These are phyloP conservation scores for Solanum hybrid DNA, from an alignment of 305 asterid species.

Conservation along the genomic window DNA sequence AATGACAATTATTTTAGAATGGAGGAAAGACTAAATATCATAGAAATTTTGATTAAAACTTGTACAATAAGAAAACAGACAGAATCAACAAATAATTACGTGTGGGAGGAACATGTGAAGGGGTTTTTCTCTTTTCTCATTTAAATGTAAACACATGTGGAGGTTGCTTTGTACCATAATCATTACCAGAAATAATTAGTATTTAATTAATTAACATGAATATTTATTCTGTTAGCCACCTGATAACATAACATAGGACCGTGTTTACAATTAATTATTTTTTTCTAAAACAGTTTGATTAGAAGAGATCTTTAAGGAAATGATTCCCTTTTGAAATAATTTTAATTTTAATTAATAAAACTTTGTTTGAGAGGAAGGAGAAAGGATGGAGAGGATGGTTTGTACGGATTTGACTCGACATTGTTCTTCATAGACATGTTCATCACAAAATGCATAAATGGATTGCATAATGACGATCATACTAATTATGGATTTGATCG, in stretches of 20 bases:
- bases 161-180: conserved; percentile 4
- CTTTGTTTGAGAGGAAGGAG: conserved; percentile 14
- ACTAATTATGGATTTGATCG: neutral
- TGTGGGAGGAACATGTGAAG: neutral
- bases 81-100: conserved; percentile 1
- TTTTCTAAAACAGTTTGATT: neutral
- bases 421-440: conserved; percentile 2
- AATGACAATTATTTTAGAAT: neutral
- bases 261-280: neutral
- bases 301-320: neutral
- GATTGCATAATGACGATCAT: neutral
- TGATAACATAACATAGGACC: neutral
- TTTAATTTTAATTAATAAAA: neutral
- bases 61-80: neutral
- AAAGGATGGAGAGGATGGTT: conserved; percentile 22
- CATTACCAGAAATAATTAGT: neutral
- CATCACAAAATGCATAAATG: neutral
- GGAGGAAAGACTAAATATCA: neutral
- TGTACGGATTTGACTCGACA: conserved; percentile 54
- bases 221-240: conserved; percentile 14
- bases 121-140: neutral
- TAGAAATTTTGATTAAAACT: neutral
- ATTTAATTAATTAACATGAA: neutral
- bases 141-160: neutral
- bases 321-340: neutral